Conservation (phyloP, 2,329 filamentous ascomycete species). For the Colletotrichum limetticola region DNA sequence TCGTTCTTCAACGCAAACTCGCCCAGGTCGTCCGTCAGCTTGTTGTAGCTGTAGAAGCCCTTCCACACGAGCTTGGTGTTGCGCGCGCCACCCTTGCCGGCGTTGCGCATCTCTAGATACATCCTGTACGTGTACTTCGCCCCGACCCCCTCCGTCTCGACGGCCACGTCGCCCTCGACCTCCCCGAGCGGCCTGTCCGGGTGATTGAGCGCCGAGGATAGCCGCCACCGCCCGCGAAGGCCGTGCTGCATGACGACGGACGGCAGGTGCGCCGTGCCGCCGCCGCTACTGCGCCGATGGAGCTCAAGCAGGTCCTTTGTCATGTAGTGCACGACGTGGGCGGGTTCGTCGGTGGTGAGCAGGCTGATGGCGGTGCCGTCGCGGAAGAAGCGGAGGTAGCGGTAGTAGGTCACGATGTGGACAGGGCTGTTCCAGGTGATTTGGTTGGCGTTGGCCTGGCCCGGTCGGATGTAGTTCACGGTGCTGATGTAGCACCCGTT, state of each 20-base stretch:
- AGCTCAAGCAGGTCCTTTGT: slow-evolving; percentile 74
- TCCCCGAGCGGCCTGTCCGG: slow-evolving; percentile 47
- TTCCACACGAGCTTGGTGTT: slow-evolving; percentile 93
- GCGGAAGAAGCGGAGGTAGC: slow-evolving; percentile 94
- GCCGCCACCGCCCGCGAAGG: slow-evolving; percentile 59
- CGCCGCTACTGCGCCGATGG: slow-evolving; percentile 44
- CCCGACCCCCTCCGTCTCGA: slow-evolving; percentile 88
- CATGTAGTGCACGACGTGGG: slow-evolving; percentile 88
- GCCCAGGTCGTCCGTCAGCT: slow-evolving; percentile 88
- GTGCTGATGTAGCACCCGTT: slow-evolving; percentile 97
- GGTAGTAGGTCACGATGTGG: slow-evolving; percentile 97
- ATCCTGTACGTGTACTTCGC: slow-evolving; percentile 86
- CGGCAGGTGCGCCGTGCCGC: slow-evolving; percentile 46
- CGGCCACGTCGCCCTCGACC: slow-evolving; percentile 74
- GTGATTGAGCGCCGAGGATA: slow-evolving; percentile 49
- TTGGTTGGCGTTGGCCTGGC: slow-evolving; percentile 76
- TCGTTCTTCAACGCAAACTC: slow-evolving; percentile 77
- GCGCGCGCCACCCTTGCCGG: slow-evolving; percentile 68
- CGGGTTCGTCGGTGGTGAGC: slow-evolving; percentile 82
- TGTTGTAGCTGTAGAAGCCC: slow-evolving; percentile 91
- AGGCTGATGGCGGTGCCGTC: slow-evolving; percentile 87
- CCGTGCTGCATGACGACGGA: slow-evolving; percentile 75
- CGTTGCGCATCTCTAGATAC: slow-evolving; percentile 76
- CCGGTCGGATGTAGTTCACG: slow-evolving; percentile 91
- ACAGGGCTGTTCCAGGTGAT: slow-evolving; percentile 84